Base-by-base conservation (phyloP, 2,329 filamentous ascomycete genomes). In the Beauveria sp. region DNA sequence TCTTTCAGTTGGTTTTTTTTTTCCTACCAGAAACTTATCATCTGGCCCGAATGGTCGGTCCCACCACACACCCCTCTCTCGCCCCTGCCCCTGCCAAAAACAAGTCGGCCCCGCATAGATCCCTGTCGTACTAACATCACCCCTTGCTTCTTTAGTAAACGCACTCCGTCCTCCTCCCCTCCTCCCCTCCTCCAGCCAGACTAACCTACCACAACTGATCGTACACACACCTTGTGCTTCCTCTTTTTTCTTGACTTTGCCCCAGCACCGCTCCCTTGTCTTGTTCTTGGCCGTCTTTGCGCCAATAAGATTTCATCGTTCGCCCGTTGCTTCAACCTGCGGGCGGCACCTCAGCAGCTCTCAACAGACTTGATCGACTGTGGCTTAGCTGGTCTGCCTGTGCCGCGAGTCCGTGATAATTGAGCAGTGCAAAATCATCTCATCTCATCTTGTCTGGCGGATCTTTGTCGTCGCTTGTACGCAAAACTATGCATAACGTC, bases 41-140 rank as follows among this genome's bases (percentile, higher is more conserved):
- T 61, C 52, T 61, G 59, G 52, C 52, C 52, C 59, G 34, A 61
- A 55, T 55, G 37, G 52, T 48, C 46, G 59, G 59, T 50, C 34
- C 51, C 51, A 55, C 52, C 34, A 55, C 30, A 48, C 51, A 26
- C 58, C 44, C 41, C 6, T 22, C 24, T 22, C 44, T 40, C 20
- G 34, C 34, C 34, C 34, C 12, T n/a, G 8, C 56, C 57, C 57
- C 57, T 53, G 57, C 57, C 57, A 54, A 59, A 59, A 59, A 59
- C 53, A 59, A 59, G 28, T 44, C 16, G 40, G 37, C 40, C 50
- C 57, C 40, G 14, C 47, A 47, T 28, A 46, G 40, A 52, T 44
- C 59, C 44, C 34, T 12, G 44, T 24, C 20, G 9, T 43, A 9
- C 30, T 61, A 34, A 34, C 18, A 12, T 10, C 30, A 41, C 34